Conservation (phyloP, 2,329 filamentous ascomycete species). For the Drechslera avenae region DNA sequence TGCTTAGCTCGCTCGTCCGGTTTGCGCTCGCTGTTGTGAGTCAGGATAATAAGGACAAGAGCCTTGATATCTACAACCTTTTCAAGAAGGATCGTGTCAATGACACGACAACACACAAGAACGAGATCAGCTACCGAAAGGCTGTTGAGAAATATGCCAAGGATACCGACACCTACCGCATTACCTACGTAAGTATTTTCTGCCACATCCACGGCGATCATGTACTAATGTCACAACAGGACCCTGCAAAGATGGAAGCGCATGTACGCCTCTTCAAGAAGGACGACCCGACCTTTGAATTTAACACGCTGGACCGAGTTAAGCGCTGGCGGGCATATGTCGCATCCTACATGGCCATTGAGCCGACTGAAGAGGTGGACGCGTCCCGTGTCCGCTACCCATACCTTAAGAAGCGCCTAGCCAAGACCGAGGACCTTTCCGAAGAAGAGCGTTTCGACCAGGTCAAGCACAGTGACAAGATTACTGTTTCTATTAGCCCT, state of each 20-base stretch:
- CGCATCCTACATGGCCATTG: conserved; percentile 84
- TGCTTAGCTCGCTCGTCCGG: conserved; percentile 79
- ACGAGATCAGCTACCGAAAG: conserved; percentile 88
- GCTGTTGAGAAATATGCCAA: conserved; percentile 92
- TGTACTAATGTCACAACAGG: conserved; percentile 33
- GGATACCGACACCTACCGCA: conserved; percentile 88
- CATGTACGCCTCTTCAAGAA: conserved; percentile 84
- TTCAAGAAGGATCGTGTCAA: conserved; percentile 82
- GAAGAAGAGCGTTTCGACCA: conserved; percentile 39
- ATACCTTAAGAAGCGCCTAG: conserved; percentile 50
- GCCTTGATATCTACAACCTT: conserved; percentile 83
- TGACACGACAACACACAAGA: conserved; percentile 85
- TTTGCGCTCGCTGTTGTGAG: conserved; percentile 83
- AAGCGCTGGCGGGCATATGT: conserved; percentile 92
- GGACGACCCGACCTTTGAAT: conserved; percentile 79
- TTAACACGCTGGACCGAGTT: conserved; percentile 67
- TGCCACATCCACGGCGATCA: background rate
- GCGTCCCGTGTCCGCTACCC: conserved; percentile 44
- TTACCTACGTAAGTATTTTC: conserved; percentile 77
- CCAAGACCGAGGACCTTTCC: conserved; percentile 42
- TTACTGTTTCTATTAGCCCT: conserved; percentile 53
- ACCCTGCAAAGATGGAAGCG: conserved; percentile 71
- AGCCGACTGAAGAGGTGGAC: conserved; percentile 68
- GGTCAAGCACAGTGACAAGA: conserved; percentile 48
- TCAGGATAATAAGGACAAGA: conserved; percentile 89